These are phyloP conservation scores for Sporothrix sp. DNA, from an alignment of 2,329 filamentous ascomycete species.

Conservation along the genomic window DNA sequence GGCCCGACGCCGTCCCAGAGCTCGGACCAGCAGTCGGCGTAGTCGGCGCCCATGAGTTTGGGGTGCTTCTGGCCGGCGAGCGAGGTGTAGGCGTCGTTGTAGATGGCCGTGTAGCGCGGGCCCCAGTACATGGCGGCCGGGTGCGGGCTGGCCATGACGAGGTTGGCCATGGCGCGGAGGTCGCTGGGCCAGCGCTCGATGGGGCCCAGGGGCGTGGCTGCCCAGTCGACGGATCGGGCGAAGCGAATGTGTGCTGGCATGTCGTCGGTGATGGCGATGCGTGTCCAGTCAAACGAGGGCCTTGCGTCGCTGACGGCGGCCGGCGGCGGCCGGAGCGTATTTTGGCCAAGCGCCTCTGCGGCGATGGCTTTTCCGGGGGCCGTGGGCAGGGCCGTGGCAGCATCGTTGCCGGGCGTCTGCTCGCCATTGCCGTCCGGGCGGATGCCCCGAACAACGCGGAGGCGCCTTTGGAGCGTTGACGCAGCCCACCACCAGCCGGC, in stretches of 20 bases:
- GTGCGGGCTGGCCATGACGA: slow-evolving; percentile 71
- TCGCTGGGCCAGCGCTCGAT: slow-evolving; percentile 65
- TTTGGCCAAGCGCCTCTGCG: too few relatives aligned
- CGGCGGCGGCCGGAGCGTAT: too few relatives aligned
- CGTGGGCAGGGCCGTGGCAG: neutral
- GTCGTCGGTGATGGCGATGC: slow-evolving; percentile 51
- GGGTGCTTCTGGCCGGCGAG: slow-evolving; percentile 72
- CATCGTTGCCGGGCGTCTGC: neutral
- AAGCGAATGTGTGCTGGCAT: slow-evolving; percentile 65
- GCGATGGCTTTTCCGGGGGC: too few relatives aligned
- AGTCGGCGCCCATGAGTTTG: slow-evolving; percentile 61
- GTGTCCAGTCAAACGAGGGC: slow-evolving; percentile 73
- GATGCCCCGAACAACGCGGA: slow-evolving; percentile 56
- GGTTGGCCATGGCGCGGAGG: slow-evolving; percentile 66
- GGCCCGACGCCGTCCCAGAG: slow-evolving; percentile 64
- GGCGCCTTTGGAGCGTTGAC: slow-evolving; percentile 57
- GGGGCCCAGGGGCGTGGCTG: slow-evolving; percentile 60
- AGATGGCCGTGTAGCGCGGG: slow-evolving; percentile 56
- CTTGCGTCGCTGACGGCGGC: slow-evolving; percentile 22
- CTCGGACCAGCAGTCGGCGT: slow-evolving; percentile 59
- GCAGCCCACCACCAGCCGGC: slow-evolving; percentile 60
- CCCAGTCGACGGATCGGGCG: slow-evolving; percentile 64
- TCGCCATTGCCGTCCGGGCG: neutral
- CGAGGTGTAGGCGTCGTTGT: slow-evolving; percentile 62
- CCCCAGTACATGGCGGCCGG: slow-evolving; percentile 76